A percentile compares a stretch with the other conserved stretches of the same genome.
These are phyloP conservation scores for Phellinidium pouzarii DNA, from an alignment of 1,284 basidiomycete genomes.

Conservation along the genomic window DNA sequence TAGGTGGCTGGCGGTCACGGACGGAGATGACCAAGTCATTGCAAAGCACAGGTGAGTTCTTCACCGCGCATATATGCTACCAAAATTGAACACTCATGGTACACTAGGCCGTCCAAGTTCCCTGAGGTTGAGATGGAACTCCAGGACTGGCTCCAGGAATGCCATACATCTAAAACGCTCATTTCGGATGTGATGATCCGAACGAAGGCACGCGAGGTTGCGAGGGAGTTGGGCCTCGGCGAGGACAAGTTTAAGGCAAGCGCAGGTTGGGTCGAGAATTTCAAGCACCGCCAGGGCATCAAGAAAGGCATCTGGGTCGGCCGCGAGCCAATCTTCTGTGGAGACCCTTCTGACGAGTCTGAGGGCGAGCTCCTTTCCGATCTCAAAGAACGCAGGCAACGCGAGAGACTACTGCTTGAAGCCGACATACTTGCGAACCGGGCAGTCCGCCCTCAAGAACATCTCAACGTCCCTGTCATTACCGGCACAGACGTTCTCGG, in stretches of 20 bases:
- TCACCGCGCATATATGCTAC: constrained; percentile 12
- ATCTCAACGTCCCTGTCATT: too few relatives aligned
- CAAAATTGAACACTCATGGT: constrained; percentile 6
- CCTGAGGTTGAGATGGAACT: constrained; percentile 69
- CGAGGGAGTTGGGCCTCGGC: constrained; percentile 46
- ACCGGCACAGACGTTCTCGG: not conserved
- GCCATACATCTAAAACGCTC: constrained; percentile 40
- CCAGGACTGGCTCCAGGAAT: constrained; percentile 51
- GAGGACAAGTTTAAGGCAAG: constrained; percentile 84
- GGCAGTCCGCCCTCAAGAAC: too few relatives aligned
- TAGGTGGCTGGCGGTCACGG: constrained; percentile 69
- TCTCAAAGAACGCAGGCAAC: not conserved
- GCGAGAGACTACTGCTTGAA: not conserved
- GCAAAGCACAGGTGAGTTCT: constrained; percentile 57
- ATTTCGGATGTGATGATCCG: constrained; percentile 72
- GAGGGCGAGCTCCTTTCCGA: constrained; percentile 1
- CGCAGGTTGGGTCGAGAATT: constrained; percentile 87
- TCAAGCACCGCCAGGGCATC: constrained; percentile 76
- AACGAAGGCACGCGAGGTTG: constrained; percentile 64
- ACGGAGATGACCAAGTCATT: constrained; percentile 48
- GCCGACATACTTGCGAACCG: not conserved
- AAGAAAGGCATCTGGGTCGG: constrained; percentile 54
- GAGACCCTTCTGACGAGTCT: not conserved
- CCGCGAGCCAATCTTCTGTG: constrained; percentile 26
- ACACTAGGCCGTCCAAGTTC: constrained; percentile 63